Base-by-base conservation (phyloP, 1,284 basidiomycete species). In the Pyrrhoderma lamaoense region DNA sequence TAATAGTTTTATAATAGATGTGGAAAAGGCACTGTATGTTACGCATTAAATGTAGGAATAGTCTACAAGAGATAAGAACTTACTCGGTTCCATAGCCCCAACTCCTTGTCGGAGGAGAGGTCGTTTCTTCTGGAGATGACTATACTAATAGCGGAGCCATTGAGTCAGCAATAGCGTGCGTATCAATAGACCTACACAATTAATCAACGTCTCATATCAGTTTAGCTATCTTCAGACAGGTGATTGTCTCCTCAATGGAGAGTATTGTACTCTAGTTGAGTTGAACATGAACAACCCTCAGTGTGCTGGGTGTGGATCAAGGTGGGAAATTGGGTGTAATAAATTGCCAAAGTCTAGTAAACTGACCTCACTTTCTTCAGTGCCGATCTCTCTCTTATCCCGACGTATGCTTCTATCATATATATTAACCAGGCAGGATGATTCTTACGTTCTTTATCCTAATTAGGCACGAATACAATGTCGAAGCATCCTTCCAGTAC, bases 321-420 rank as follows among this genome's bases (percentile, higher is more conserved):
- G 49, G 49, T 51, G 21, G 7, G 42, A n/a, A 39, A 4, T 31
- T 8, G 8, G 16, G 22, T 38, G 14, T 25, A 38, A 16, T 21
- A 39, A 47, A 23, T 7, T 36, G 3, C 18, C 4, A 21, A 14
- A 14, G 36, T 16, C 34, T 23, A n/a, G n/a, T n/a, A n/a, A n/a
- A n/a, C n/a, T n/a, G n/a, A n/a, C 31, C 21, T 44, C 27, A 5
- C n/a, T n/a, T n/a, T n/a, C n/a, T n/a, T n/a, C n/a, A 69, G 65
- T 38, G 58, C 62, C n/a, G 74, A 75, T 54, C 61, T 75, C 43
- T 72, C 70, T 52, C 62, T 76, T 56, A 75, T 75, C 42, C 1
- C 57, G 1, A 70, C 71, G 71, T 73, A 52, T 57, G 72, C 58
- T 9, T 25, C 8, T 14, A 14, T 11, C 3, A 23, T 18, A 3